These are phyloP conservation scores for Leptographium radiaticola DNA, from an alignment of 2,329 filamentous ascomycete genomes.

Conservation along the genomic window DNA sequence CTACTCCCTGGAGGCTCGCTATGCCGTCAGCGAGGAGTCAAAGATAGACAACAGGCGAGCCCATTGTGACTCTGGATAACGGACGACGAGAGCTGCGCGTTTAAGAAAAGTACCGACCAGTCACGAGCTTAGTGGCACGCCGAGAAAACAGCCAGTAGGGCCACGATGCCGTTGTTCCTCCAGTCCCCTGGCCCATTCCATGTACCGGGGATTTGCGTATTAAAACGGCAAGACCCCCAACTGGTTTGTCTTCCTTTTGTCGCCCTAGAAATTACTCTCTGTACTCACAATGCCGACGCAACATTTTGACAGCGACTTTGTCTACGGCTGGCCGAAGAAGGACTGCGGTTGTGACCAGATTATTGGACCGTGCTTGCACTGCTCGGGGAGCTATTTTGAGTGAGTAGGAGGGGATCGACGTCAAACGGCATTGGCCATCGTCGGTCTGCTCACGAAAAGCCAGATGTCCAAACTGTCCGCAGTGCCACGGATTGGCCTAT, in stretches of 20 bases:
- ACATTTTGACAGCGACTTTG: slow-evolving; percentile 7
- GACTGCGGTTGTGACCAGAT: slow-evolving; percentile 9
- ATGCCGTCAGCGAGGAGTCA: too few species aligned
- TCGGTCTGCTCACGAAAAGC: neutral
- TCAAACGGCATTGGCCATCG: neutral
- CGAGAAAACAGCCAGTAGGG: neutral
- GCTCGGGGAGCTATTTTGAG: slow-evolving; percentile 10
- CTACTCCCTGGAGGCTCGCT: too few species aligned
- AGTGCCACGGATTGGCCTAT: slow-evolving; percentile 8
- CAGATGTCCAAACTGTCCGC: slow-evolving; percentile 5
- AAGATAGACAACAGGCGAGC: too few species aligned
- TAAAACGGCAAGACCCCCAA: too few species aligned
- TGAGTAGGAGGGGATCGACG: neutral
- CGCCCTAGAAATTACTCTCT: neutral
- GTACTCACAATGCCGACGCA: neutral
- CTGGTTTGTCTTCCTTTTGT: neutral
- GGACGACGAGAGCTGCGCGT: too few species aligned
- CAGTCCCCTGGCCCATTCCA: neutral
- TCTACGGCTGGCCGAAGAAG: slow-evolving; percentile 9
- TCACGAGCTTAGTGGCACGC: neutral
- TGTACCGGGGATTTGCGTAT: neutral
- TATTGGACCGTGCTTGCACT: slow-evolving; percentile 9
- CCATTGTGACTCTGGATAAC: too few species aligned
- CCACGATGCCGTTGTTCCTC: neutral
- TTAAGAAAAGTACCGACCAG: neutral